Percentiles rank a stretch among this genome's conserved stretches.
These are phyloP conservation scores for Pseudovirgaria hyperparasitica DNA, from an alignment of 2,329 filamentous ascomycete genomes.

Conservation along the genomic window DNA sequence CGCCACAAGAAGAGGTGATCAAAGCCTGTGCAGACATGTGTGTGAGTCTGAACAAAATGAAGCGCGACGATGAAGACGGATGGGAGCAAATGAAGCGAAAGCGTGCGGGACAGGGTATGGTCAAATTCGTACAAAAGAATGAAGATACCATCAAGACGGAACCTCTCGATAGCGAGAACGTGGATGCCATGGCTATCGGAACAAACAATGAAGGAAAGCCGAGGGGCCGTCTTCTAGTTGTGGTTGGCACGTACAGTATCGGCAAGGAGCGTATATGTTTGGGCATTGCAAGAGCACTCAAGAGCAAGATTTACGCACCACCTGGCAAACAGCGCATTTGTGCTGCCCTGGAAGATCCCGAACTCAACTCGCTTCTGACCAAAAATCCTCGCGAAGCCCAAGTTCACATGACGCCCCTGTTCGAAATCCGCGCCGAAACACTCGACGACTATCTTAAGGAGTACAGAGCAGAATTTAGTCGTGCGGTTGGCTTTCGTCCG, in stretches of 20 bases:
- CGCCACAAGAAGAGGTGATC: conserved; percentile 77
- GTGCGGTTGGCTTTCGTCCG: conserved; percentile 81
- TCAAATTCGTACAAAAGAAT: conserved; percentile 44
- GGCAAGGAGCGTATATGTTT: conserved; percentile 95
- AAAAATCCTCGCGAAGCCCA: conserved; percentile 71
- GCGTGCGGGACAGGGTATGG: conserved; percentile 46
- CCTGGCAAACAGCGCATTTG: conserved; percentile 75
- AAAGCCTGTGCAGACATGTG: conserved; percentile 79
- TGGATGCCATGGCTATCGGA: conserved; percentile 18
- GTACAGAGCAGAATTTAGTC: conserved; percentile 70
- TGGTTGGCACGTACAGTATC: conserved; percentile 95
- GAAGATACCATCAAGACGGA: conserved; percentile 25
- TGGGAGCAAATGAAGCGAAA: conserved; percentile 45
- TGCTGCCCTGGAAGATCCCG: conserved; percentile 70
- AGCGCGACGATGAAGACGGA: conserved; percentile 41
- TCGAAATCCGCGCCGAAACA: conserved; percentile 86
- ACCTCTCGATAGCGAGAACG: conserved; percentile 17
- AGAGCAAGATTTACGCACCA: conserved; percentile 81
- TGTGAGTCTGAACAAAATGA: conserved; percentile 58
- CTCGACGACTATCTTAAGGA: conserved; percentile 76
- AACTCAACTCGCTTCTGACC: conserved; percentile 67
- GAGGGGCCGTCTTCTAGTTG: conserved; percentile 64
- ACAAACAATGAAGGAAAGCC: conserved; percentile 17
- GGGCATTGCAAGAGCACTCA: conserved; percentile 75
- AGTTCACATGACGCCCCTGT: conserved; percentile 94